A percentile compares a stretch with the other conserved stretches of the same genome.
Conservation (phyloP, 805 yeast species). For the Wickerhamiella kurtzmanii region DNA sequence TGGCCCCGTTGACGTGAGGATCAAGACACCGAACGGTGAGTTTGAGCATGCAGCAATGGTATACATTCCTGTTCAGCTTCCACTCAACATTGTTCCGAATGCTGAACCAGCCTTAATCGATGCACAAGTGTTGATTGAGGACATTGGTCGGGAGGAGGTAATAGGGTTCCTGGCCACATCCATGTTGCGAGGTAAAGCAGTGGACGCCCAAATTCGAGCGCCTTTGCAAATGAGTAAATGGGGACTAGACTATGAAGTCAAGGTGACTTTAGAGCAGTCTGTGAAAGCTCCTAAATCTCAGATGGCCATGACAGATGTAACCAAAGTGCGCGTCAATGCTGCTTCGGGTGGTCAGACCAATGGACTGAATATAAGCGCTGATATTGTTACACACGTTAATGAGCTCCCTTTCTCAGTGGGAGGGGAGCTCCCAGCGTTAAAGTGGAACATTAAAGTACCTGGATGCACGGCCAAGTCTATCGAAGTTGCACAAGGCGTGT, state of each 20-base stretch:
- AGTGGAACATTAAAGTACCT: conserved; percentile 21
- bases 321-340: not conserved
- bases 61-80: not conserved
- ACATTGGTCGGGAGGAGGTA: conserved; percentile 14
- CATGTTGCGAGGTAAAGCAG: conserved; percentile 4
- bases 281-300: conserved; percentile 7
- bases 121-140: conserved; percentile 2
- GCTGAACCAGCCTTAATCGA: not conserved
- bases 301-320: conserved; percentile 8
- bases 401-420: conserved; percentile 8
- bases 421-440: conserved; percentile 20
- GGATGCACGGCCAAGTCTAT: conserved; percentile 18
- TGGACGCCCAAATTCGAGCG: conserved; percentile 8
- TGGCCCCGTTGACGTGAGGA: not conserved
- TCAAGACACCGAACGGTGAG: not conserved
- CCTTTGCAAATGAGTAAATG: conserved; percentile 7
- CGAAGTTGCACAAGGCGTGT: conserved; percentile 13
- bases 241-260: conserved; percentile 11
- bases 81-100: not conserved
- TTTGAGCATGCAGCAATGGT: not conserved
- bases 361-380: conserved; percentile 7
- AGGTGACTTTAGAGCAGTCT: conserved; percentile 3
- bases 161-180: conserved; percentile 6
- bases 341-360: not conserved
- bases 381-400: conserved; percentile 6